Percentiles rank a stretch among this genome's conserved stretches.
These are phyloP conservation scores for Asclepias syriaca DNA, from an alignment of 257 asterid species.

Conservation along the genomic window DNA sequence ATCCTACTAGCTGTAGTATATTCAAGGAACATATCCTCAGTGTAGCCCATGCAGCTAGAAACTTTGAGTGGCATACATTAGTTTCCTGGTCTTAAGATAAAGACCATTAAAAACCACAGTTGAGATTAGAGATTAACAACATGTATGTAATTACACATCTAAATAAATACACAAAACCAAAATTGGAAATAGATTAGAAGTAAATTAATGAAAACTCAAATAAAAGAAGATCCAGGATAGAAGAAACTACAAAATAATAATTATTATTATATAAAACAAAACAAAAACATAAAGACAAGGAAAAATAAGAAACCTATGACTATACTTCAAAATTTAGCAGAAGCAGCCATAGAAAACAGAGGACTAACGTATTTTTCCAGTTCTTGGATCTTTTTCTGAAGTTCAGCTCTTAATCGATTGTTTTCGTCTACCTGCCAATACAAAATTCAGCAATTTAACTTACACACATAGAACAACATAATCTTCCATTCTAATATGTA, in stretches of 20 bases:
- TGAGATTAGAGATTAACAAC: not conserved
- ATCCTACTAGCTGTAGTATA: not conserved
- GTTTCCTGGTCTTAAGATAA: not conserved
- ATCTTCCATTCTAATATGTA: conserved; percentile 14
- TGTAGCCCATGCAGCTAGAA: not conserved
- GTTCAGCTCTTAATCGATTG: conserved; percentile 73
- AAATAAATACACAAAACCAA: not conserved
- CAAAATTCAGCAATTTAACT: conserved; percentile 14
- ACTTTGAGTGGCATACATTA: not conserved
- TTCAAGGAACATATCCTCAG: not conserved
- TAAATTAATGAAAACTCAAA: not conserved
- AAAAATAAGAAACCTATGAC: not conserved
- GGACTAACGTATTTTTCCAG: conserved; percentile 72
- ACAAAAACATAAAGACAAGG: not conserved
- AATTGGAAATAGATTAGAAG: not conserved
- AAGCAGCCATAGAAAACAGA: not conserved
- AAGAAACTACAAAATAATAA: not conserved
- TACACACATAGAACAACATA: conserved; percentile 1
- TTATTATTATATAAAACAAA: not conserved
- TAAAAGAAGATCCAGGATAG: not conserved
- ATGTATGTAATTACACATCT: not conserved
- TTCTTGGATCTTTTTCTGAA: conserved; percentile 62
- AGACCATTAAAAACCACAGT: not conserved
- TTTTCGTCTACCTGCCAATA: conserved; percentile 84
- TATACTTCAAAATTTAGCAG: not conserved